Conservation (phyloP, 768 basidiomycete species). For the Tephrocybe sp. region DNA sequence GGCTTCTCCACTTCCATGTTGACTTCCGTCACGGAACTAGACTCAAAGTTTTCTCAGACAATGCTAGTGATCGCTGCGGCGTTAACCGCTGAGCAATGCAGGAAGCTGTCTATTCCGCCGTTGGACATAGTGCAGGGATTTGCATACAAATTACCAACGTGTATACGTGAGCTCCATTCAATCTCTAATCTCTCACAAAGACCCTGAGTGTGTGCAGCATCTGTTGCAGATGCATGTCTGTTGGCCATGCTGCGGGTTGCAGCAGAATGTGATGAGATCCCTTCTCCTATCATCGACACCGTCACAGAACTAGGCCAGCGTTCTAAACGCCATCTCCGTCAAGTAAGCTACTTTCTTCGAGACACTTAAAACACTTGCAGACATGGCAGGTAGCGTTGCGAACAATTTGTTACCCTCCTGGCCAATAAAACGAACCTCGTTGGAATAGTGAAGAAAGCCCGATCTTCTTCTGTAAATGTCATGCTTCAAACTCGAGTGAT, state of each 20-base stretch:
- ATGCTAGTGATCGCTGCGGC: conserved; percentile 69
- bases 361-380: conserved; percentile 8
- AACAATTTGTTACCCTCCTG: conserved; percentile 59
- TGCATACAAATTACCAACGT: conserved; percentile 36
- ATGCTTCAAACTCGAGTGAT: conserved; percentile 3
- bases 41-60: conserved; percentile 48
- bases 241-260: conserved; percentile 70
- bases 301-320: conserved; percentile 45
- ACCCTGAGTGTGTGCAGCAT: conserved; percentile 39
- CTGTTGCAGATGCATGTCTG: conserved; percentile 73
- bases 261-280: conserved; percentile 56
- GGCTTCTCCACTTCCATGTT: conserved; percentile 45
- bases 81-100: conserved; percentile 61
- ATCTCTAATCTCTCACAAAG: not conserved
- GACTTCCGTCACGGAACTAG: conserved; percentile 40
- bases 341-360: conserved; percentile 36
- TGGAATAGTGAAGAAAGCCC: conserved; percentile 46
- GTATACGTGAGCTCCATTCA: conserved; percentile 39
- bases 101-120: conserved; percentile 50
- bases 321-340: conserved; percentile 55
- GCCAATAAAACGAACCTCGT: conserved; percentile 44
- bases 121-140: conserved; percentile 47
- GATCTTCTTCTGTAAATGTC: conserved; percentile 55
- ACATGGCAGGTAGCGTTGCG: conserved; percentile 65
- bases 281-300: conserved; percentile 38